phyloP scores from a whole-genome alignment of 306 rosid species.

The Luffa aegyptiaca region DNA sequence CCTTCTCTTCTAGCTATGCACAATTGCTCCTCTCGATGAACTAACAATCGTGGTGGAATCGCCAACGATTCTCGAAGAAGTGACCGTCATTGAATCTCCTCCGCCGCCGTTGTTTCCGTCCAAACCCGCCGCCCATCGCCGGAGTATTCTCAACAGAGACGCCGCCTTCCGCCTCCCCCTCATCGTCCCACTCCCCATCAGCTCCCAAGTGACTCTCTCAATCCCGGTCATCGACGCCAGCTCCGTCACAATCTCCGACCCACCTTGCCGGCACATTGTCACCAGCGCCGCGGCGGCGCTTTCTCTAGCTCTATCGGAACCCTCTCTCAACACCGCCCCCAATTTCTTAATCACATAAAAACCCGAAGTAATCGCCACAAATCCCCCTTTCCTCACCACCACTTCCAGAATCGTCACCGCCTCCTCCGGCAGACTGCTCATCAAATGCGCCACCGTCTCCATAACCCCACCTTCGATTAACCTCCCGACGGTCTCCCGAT shows the following conservation, averaged over 20 bases:
- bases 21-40: slow-evolving; percentile 6
- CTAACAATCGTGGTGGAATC: background rate
- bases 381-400: slow-evolving; percentile 76
- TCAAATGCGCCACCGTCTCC: slow-evolving; percentile 31
- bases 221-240: slow-evolving; percentile 52
- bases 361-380: slow-evolving; percentile 57
- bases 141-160: slow-evolving; percentile 55
- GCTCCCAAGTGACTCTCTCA: slow-evolving; percentile 79
- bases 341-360: slow-evolving; percentile 37
- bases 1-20: background rate
- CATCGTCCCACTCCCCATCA: slow-evolving; percentile 62
- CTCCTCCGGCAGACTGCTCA: slow-evolving; percentile 60
- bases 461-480: slow-evolving; percentile 62
- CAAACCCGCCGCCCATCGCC: slow-evolving; percentile 88
- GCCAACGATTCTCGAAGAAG: background rate
- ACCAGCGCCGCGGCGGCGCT: slow-evolving; percentile 83
- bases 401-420: slow-evolving; percentile 59
- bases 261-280: slow-evolving; percentile 69
- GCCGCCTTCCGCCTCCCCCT: slow-evolving; percentile 81
- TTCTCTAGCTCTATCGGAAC: slow-evolving; percentile 70
- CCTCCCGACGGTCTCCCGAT: slow-evolving; percentile 52
- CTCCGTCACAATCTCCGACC: slow-evolving; percentile 69
- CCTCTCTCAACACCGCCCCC: slow-evolving; percentile 46
- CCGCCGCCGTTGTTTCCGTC: background rate
- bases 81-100: background rate